Conservation (phyloP, 805 yeast genomes). For the Lipomyces kockii region DNA sequence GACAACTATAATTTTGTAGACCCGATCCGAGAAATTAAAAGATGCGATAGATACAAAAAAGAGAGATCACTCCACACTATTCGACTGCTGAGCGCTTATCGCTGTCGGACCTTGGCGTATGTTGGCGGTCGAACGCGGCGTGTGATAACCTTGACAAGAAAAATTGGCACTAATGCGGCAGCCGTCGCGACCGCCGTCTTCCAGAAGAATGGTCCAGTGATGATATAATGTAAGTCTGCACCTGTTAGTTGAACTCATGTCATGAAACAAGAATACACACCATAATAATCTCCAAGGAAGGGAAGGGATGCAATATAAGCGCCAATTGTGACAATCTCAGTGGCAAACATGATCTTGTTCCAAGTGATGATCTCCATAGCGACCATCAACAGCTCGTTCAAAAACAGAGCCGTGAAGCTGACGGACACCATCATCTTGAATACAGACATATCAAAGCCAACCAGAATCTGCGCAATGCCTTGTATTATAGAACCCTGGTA, state of each 20-base stretch:
- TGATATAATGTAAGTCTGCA: slow-evolving; percentile 56
- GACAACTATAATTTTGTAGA: background rate
- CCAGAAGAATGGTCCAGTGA: slow-evolving; percentile 66
- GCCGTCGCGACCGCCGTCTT: slow-evolving; percentile 66
- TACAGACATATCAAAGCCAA: slow-evolving; percentile 58
- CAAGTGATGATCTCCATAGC: slow-evolving; percentile 91
- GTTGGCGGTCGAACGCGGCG: slow-evolving; percentile 88
- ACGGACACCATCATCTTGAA: slow-evolving; percentile 83
- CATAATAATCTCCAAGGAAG: slow-evolving; percentile 83
- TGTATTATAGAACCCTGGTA: slow-evolving; percentile 88
- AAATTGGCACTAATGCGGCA: slow-evolving; percentile 82
- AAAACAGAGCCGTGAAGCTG: slow-evolving; percentile 75
- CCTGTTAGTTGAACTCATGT: background rate
- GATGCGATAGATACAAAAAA: background rate
- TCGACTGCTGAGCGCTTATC: slow-evolving; percentile 11
- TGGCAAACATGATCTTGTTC: slow-evolving; percentile 69
- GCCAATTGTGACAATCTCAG: slow-evolving; percentile 71
- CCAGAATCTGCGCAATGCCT: slow-evolving; percentile 74
- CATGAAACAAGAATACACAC: slow-evolving; percentile 40
- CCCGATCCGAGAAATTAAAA: background rate
- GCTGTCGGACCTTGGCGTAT: slow-evolving; percentile 92
- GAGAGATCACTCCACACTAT: background rate
- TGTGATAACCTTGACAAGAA: slow-evolving; percentile 78
- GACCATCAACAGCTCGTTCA: slow-evolving; percentile 92
- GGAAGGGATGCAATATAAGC: slow-evolving; percentile 79